Base-by-base conservation (phyloP, 2,329 filamentous ascomycete genomes). In the Meredithiella fracta region DNA sequence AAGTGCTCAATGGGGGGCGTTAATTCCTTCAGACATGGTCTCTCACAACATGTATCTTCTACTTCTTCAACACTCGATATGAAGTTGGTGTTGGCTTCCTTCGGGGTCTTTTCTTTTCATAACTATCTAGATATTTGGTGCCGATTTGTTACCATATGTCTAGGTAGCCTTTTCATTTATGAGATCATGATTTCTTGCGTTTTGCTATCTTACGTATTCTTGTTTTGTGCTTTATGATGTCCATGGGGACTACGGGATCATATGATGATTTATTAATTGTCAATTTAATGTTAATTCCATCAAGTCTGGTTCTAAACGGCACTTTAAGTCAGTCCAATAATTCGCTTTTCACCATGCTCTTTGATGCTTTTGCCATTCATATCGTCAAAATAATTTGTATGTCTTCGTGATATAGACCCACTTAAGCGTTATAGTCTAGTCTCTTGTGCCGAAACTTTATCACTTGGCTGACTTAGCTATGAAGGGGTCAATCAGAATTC, bases 111-210 rank as follows among this genome's bases (percentile, higher is more conserved):
- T 34, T 34, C 29, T 34, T 34, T 11, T 34, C 5, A 11, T 34
- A 34, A 11, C 29, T 34, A 34, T 34, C 22, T 22, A 20, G 22
- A 15, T 49, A 49, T 31, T 31, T 51, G 26, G 55, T 44, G 29
- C 34, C 29, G 53, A 57, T 59, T 58, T 60, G 55, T 42, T 62
- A 60, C 60, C 58, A 60, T 63, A 54, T 56, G 60, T 60, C 57
- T 60, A 60, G 60, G 26, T 49, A 38, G 22, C 23, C n/a, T 49
- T 49, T 25, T 23, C 8, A n/a, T 14, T 7, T 25, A 49, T 25
- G 51, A 29, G 51, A 42, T 22, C 51, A 44, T 53, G 34, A 42
- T 44, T 29, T 23, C 23, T 53, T 44, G 4, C 14, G 11, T 15
- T 22, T 53, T 7, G 17, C 37, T 40, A 17, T 15, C 23, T 57